phyloP scores from a whole-genome alignment of 1,139 yeast genomes.

The Starmera stellimalicola region DNA sequence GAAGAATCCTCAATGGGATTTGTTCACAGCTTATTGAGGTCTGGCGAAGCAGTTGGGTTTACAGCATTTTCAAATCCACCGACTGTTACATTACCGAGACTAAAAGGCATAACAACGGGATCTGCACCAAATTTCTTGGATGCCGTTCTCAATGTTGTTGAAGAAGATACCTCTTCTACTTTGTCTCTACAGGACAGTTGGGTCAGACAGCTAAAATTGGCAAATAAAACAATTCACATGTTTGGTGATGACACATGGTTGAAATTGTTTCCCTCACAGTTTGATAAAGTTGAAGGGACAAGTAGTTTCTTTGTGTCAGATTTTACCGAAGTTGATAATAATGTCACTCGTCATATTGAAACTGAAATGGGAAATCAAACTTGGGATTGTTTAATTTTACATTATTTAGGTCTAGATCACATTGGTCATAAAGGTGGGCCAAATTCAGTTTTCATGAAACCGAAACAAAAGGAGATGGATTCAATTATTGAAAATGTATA shows the following conservation, averaged over 20 bases:
- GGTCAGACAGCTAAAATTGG: conserved; percentile 53
- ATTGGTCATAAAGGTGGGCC: conserved; percentile 98
- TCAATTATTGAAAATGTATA: conserved; percentile 46
- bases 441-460: conserved; percentile 63
- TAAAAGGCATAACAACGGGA: conserved; percentile 76
- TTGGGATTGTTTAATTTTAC: conserved; percentile 87
- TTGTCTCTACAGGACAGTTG: conserved; percentile 77
- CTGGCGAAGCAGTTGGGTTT: conserved; percentile 71
- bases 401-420: conserved; percentile 90
- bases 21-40: conserved; percentile 55
- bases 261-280: conserved; percentile 67
- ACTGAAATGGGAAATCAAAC: conserved; percentile 33
- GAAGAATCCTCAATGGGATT: conserved; percentile 51
- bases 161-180: conserved; percentile 75
- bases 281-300: conserved; percentile 72
- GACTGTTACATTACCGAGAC: conserved; percentile 70
- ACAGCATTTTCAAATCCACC: conserved; percentile 90
- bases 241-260: conserved; percentile 98
- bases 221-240: conserved; percentile 53
- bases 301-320: conserved; percentile 91
- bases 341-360: conserved; percentile 82
- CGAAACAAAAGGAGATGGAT: conserved; percentile 84
- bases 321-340: conserved; percentile 85
- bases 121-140: conserved; percentile 74
- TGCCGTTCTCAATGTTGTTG: conserved; percentile 89